Evolutionary conservation across 1,139 yeast species (phyloP), one percentile per base, ranked within the genome.

Genomic region (Chernovozyma aurita): DNA sequence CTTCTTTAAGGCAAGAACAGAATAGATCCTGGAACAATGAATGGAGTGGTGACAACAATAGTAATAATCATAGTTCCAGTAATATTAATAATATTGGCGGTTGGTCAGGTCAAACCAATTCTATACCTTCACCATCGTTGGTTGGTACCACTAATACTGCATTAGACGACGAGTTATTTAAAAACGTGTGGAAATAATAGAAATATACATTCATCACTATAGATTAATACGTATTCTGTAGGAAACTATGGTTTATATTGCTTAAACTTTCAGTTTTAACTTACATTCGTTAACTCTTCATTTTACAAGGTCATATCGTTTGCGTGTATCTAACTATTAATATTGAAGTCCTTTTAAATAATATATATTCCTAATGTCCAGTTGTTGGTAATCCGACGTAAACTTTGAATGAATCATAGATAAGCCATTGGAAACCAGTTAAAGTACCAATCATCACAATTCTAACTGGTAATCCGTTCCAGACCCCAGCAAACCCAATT

Each of bases 391-490:
- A 76, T 11, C 97, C 97, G 43, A 86, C 78, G 51, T 76, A 76
- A 21, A 86, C 94, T 70, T 90, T 90, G 74, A 90, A 90, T 12
- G 95, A 83, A 63, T 90, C 97, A 66, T 90, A 90, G 45, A 90
- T 75, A 57, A 90, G 76, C 97, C 97, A 90, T 72, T 90, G 97
- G 75, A 85, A 78, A 45, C 96, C 96, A 31, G 97, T 90, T 63
- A 90, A 76, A 24, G 97, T 88, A 70, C 97, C 97, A 60, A 90
- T 78, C 97, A 90, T 90, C 44, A 87, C 78, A 50, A 90, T 88
- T 76, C 97, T 85, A 44, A 88, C 92, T 20, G 90, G 85, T 47
- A 90, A 76, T 38, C 97, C 97, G 57, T 85, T 85, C 97, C 97
- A 90, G 45, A 90, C 73, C 22, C 97, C 97, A 26, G 59, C 66